A percentile compares a stretch with the other conserved stretches of the same genome.
These are phyloP conservation scores for Penicillium palitans DNA, from an alignment of 2,329 filamentous ascomycete genomes.

Conservation along the genomic window DNA sequence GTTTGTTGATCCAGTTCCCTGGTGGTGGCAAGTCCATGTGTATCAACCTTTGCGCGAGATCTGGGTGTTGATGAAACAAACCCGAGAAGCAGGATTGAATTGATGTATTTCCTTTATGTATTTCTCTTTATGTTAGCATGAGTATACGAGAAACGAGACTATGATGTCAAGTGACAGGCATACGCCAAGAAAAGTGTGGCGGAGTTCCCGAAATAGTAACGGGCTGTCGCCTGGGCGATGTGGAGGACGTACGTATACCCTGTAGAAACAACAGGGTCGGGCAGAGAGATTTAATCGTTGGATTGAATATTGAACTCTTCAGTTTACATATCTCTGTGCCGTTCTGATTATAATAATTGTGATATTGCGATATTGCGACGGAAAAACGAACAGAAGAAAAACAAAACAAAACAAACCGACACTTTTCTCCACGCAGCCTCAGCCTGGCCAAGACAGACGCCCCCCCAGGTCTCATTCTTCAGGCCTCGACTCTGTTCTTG, in stretches of 20 bases:
- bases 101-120: not conserved
- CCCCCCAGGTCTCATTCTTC: not conserved
- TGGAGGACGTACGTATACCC: slow-evolving; percentile 1
- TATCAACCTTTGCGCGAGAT: slow-evolving; percentile 52
- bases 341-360: not conserved
- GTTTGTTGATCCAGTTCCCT: slow-evolving; percentile 57
- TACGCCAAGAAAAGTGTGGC: slow-evolving; percentile 19
- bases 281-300: not conserved
- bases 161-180: slow-evolving; percentile 7
- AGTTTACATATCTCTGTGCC: not conserved
- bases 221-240: slow-evolving; percentile 28
- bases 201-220: slow-evolving; percentile 26
- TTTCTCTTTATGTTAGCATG: not conserved
- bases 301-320: not conserved
- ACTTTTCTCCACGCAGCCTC: slow-evolving; percentile 3
- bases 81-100: slow-evolving; percentile 39
- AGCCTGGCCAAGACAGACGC: not conserved
- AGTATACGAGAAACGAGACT: slow-evolving; percentile 11
- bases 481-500: not conserved
- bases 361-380: not conserved
- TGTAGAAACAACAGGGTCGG: not conserved
- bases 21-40: slow-evolving; percentile 58
- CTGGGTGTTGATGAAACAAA: slow-evolving; percentile 44
- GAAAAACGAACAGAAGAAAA: not conserved
- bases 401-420: slow-evolving; percentile 5